These are phyloP conservation scores for Dictyophora rubrovolvata DNA, from an alignment of 768 basidiomycete genomes.

Conservation along the genomic window DNA sequence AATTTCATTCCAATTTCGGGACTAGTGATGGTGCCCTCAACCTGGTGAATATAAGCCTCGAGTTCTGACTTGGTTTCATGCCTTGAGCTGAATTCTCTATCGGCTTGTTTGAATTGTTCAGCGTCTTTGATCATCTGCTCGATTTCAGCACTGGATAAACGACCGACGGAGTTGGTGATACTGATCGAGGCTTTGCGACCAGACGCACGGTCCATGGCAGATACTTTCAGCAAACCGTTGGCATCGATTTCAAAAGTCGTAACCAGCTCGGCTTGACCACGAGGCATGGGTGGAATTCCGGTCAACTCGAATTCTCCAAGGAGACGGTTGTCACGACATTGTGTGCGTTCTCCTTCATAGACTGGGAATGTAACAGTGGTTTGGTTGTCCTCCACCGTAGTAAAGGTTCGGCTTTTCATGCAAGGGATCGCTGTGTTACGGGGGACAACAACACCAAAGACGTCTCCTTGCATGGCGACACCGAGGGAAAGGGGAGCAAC, in stretches of 20 bases:
- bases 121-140: constrained; percentile 99
- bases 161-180: constrained; percentile 99
- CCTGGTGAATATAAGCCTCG: constrained; percentile 95
- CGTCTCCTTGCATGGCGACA: constrained; percentile 99
- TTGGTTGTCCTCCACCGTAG: constrained; percentile 99
- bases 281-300: constrained; percentile 98
- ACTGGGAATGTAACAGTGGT: constrained; percentile 99
- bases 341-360: constrained; percentile 99
- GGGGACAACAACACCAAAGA: constrained; percentile 98
- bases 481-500: constrained; percentile 97
- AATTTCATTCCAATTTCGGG: constrained; percentile 98
- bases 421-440: constrained; percentile 99
- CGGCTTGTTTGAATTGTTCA: constrained; percentile 91
- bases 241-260: constrained; percentile 99
- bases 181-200: constrained; percentile 94
- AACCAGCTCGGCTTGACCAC: constrained; percentile 98
- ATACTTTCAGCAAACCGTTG: constrained; percentile 98
- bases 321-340: constrained; percentile 98
- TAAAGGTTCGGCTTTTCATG: constrained; percentile 98
- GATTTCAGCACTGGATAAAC: constrained; percentile 94
- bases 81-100: constrained; percentile 96
- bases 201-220: constrained; percentile 95
- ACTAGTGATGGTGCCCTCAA: constrained; percentile 91
- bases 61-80: constrained; percentile 98
- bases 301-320: constrained; percentile 99